Conservation (phyloP, 2,329 filamentous ascomycete genomes). For the Mycosphaerella sp. region DNA sequence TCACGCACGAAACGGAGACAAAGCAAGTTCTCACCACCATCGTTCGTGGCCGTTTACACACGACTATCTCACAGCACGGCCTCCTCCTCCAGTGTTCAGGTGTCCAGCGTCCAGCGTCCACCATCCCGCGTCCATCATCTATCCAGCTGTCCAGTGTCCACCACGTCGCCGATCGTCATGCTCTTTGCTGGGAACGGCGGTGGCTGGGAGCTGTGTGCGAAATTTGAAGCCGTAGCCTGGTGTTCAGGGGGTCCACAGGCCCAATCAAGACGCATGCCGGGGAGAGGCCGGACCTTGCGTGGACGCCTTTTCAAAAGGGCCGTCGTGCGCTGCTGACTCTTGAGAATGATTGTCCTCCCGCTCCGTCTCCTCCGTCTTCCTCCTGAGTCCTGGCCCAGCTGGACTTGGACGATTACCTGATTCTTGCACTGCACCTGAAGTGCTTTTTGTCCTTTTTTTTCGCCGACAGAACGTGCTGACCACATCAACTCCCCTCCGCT, state of each 20-base stretch:
- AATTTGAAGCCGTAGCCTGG: not conserved
- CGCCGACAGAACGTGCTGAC: no score
- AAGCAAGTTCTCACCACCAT: no score
- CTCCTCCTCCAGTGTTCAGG: no score
- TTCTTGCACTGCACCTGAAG: no score
- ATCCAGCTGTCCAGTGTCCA: not conserved
- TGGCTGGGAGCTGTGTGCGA: not conserved
- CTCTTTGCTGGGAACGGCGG: not conserved
- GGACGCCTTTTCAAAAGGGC: not conserved
- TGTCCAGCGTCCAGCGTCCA: no score
- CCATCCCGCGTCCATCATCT: no score
- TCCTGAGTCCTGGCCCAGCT: not conserved
- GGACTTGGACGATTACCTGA: no score
- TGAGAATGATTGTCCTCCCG: not conserved
- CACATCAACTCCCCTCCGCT: no score
- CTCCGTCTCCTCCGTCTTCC: not conserved
- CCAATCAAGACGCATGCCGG: not conserved
- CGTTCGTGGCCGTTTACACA: no score
- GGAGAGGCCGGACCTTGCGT: not conserved
- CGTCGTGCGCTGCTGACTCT: not conserved
- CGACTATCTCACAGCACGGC: no score
- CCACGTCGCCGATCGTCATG: not conserved
- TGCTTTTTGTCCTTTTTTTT: no score
- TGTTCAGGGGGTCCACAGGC: not conserved
- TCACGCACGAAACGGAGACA: no score